Conservation (phyloP, 805 yeast species). For the Brettanomyces custersianus region DNA sequence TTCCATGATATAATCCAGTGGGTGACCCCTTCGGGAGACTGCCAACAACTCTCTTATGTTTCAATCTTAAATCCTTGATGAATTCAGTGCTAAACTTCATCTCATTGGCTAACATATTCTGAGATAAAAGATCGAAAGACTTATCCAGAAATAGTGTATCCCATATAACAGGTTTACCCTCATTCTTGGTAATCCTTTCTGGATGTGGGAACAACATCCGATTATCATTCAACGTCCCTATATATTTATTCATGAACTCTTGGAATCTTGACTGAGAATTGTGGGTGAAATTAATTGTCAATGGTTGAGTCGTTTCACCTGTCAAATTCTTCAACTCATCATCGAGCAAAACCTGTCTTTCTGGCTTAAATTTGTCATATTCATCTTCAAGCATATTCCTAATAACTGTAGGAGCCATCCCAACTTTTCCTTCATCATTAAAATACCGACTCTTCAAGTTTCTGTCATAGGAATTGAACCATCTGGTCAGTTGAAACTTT, state of each 20-base stretch:
- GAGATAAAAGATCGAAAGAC: constrained; percentile 8
- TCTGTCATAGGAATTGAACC: neutral
- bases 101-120: constrained; percentile 2
- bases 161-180: constrained; percentile 19
- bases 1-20: constrained; percentile 16
- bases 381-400: constrained; percentile 7
- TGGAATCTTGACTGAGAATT: constrained; percentile 1
- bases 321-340: neutral
- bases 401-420: constrained; percentile 4
- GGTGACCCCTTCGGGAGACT: constrained; percentile 34
- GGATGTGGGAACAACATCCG: constrained; percentile 10
- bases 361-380: constrained; percentile 6
- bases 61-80: constrained; percentile 31
- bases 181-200: constrained; percentile 9
- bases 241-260: constrained; percentile 8
- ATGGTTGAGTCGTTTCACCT: neutral
- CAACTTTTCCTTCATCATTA: neutral
- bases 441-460: constrained; percentile 1
- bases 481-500: neutral
- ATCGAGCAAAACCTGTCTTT: constrained; percentile 2
- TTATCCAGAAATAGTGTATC: constrained; percentile 12
- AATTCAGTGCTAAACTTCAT: constrained; percentile 30
- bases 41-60: constrained; percentile 38
- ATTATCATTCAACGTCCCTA: constrained; percentile 7
- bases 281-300: neutral